These are phyloP conservation scores for Mycothermus thermophilus DNA, from an alignment of 495 filamentous ascomycete genomes.

Conservation along the genomic window DNA sequence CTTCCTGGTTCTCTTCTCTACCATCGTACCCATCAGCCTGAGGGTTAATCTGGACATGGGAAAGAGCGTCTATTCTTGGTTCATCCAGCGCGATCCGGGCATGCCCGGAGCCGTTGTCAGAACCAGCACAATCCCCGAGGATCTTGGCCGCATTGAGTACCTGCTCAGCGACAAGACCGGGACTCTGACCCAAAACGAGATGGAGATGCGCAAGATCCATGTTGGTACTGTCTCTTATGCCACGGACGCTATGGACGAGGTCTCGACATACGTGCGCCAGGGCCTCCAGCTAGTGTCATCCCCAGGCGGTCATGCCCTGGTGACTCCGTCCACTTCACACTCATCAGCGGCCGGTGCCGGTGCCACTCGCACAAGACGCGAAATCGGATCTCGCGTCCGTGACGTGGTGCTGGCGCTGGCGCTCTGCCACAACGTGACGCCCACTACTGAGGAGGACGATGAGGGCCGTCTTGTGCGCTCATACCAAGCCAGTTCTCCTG, in stretches of 20 bases:
- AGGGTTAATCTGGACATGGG: constrained; percentile 95
- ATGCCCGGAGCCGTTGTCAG: constrained; percentile 87
- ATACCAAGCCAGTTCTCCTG: constrained; percentile 93
- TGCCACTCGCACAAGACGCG: constrained; percentile 68
- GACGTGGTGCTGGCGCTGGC: constrained; percentile 85
- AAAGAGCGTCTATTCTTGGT: constrained; percentile 88
- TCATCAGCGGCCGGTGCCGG: constrained; percentile 42
- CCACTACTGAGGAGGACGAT: constrained; percentile 64
- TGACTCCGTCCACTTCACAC: constrained; percentile 62
- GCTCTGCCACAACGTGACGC: constrained; percentile 95
- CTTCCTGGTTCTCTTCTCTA: constrained; percentile 96
- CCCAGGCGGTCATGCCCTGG: constrained; percentile 32
- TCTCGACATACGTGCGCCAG: constrained; percentile 69
- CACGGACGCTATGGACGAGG: constrained; percentile 97
- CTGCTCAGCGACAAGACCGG: constrained; percentile 95
- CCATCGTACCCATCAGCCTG: constrained; percentile 93
- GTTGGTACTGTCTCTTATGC: constrained; percentile 97
- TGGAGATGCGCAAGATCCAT: constrained; percentile 98
- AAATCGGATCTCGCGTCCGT: constrained; percentile 83
- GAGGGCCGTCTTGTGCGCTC: constrained; percentile 62
- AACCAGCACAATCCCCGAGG: constrained; percentile 94
- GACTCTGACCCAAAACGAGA: constrained; percentile 93
- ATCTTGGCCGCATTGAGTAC: constrained; percentile 91
- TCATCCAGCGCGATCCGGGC: constrained; percentile 81
- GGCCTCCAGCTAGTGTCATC: constrained; percentile 46